Conservation (phyloP, 257 asterid genomes). For the Osmanthus fragrans region DNA sequence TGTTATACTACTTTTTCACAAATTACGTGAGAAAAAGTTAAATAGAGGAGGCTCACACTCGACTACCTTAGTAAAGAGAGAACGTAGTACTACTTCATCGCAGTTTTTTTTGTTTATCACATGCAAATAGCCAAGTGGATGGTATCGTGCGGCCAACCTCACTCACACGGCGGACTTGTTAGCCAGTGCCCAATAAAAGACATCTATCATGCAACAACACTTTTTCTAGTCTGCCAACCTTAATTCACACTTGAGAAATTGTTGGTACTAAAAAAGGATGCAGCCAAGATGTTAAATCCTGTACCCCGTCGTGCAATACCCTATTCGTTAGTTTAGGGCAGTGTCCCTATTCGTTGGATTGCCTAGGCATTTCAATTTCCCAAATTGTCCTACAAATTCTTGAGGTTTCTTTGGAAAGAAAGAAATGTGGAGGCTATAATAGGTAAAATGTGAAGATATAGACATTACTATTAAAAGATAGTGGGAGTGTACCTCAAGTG, state of each 20-base stretch:
- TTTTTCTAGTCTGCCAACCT: conserved; percentile 33
- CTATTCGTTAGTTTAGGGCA: conserved; percentile 49
- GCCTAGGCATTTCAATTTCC: neutral
- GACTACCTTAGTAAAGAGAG: no score
- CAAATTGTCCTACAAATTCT: conserved; percentile 6
- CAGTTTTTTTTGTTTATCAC: neutral
- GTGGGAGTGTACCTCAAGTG: conserved; percentile 57
- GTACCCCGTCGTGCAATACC: conserved; percentile 42
- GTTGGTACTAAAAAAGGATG: conserved; percentile 34
- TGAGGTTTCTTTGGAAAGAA: conserved; percentile 7
- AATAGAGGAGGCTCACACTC: neutral
- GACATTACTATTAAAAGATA: conserved; percentile 42
- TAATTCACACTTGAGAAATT: conserved; percentile 22
- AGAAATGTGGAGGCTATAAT: conserved; percentile 20
- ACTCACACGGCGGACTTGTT: conserved; percentile 52
- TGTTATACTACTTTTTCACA: neutral
- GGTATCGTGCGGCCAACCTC: conserved; percentile 30
- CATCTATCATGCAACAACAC: conserved; percentile 10
- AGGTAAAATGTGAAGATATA: conserved; percentile 34
- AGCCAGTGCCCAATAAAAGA: conserved; percentile 33
- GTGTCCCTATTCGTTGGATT: conserved; percentile 39
- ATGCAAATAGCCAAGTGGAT: neutral
- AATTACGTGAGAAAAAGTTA: no score
- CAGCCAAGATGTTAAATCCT: conserved; percentile 44
- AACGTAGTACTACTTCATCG: no score